Conservation (phyloP, 1,284 basidiomycete genomes). For the Meira miltonrushii region DNA sequence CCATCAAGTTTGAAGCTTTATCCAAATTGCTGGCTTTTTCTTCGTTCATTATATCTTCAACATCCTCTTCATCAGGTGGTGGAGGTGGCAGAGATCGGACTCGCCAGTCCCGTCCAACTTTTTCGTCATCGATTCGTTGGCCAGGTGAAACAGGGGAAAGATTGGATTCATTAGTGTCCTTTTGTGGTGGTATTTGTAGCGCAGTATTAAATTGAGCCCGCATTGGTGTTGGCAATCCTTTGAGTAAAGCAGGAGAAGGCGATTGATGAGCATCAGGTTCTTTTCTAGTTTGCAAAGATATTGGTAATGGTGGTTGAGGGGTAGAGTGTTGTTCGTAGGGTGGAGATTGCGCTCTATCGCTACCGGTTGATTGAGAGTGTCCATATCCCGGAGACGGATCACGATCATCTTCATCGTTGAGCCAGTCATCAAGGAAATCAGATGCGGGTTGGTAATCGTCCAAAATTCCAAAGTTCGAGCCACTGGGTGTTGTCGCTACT, state of each 20-base stretch:
- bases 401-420: not conserved
- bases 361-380: too few species aligned
- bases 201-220: not conserved
- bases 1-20: too few species aligned
- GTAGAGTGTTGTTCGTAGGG: too few species aligned
- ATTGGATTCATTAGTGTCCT: not conserved
- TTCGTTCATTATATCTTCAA: not conserved
- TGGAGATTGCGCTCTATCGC: too few species aligned
- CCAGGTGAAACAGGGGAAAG: not conserved
- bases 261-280: not conserved
- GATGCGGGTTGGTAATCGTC: not conserved
- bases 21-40: too few species aligned
- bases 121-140: not conserved
- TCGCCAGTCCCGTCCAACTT: not conserved
- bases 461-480: not conserved
- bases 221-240: not conserved
- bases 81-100: constrained; percentile 1
- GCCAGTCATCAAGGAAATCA: constrained; percentile 10
- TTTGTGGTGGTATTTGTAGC: not conserved
- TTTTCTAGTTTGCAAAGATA: too few species aligned
- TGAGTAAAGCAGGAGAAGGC: not conserved
- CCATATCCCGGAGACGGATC: not conserved
- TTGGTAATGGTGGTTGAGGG: too few species aligned
- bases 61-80: not conserved
- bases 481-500: not conserved